phyloP scores from a whole-genome alignment of 2,329 filamentous ascomycete genomes.

The Stenocarpella maydis region DNA sequence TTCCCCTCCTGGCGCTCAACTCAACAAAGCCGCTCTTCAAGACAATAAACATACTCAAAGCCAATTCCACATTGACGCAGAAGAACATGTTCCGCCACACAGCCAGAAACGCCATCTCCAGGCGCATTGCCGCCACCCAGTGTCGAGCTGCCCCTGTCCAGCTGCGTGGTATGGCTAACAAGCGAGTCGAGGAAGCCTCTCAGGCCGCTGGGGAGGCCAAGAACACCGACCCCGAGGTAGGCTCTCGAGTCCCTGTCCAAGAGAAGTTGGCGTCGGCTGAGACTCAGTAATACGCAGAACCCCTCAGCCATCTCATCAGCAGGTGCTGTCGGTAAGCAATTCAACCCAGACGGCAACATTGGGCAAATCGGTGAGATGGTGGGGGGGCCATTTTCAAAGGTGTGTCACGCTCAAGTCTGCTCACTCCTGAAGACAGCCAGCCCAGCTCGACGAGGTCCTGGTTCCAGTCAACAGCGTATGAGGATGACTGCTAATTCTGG shows the following conservation, averaged over 20 bases:
- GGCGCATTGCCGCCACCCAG: not conserved
- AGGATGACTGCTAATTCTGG: not conserved
- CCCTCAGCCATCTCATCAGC: not conserved
- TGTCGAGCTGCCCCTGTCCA: not conserved
- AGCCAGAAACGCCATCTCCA: not conserved
- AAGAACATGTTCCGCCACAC: not conserved
- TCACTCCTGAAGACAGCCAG: too few relatives aligned
- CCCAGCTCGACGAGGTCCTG: not conserved
- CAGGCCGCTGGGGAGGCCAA: constrained; percentile 17
- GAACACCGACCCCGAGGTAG: constrained; percentile 1
- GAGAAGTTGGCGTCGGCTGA: not conserved
- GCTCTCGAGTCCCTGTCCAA: not conserved
- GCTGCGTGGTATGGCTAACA: constrained; percentile 1
- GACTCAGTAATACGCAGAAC: not conserved
- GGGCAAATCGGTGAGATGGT: constrained; percentile 20
- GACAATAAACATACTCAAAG: too few relatives aligned
- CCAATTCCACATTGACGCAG: not conserved
- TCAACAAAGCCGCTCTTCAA: too few relatives aligned
- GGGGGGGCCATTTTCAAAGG: constrained; percentile 13
- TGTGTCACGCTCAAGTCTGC: not conserved
- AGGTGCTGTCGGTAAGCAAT: constrained; percentile 8
- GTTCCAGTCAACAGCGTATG: too few relatives aligned
- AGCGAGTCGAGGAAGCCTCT: not conserved
- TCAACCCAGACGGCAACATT: constrained; percentile 20
- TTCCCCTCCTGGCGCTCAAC: too few relatives aligned